Base-by-base conservation (phyloP, 805 yeast genomes). In the Ogataea polymorpha region DNA sequence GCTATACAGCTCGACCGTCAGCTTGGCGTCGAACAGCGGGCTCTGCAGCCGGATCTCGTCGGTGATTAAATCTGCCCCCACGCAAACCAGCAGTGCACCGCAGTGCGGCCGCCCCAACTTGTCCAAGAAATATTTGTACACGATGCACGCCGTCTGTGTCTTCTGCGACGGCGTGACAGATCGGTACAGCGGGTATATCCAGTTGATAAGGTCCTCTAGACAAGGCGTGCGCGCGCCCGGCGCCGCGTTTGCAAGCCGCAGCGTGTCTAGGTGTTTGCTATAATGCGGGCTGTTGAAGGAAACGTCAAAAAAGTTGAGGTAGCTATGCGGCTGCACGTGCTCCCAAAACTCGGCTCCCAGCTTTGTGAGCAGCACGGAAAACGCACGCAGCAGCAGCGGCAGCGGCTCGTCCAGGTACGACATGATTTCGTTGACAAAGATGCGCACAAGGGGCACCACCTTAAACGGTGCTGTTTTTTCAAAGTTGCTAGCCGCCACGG, bases 261-360 rank as follows among this genome's bases (percentile, higher is more conserved):
- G 52, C 38, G 32, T 29, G 5, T 47, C 47, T 21, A 81, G 54
- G 37, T 59, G 63, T 13, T 61, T 62, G 1, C 65, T 53, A 49
- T 69, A 79, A 34, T 67, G 61, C 1, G 81, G 79, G 50, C 75
- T 80, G 14, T 74, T 73, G 34, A 82, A 69, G 1, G 83, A 66
- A 13, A 79, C 70, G 48, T 82, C 89, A 37, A 84, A 58, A 32
- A 81, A 65, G 44, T 78, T 79, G 44, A 73, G 75, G 2, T 75
- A 74, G 45, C 66, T 73, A 41, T 55, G 63, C 0, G 86, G 86
- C 1, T 72, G 63, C 3, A 79, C 68, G 18, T 63, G 50, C 0
- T 57, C 51, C 91, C 93, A 86, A 43, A 81, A 75, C 3, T 65
- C 62, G 0, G 53, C 14, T 6, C 68, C 71, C 9, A 78, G 63